Conservation (phyloP, 2,329 filamentous ascomycete species). For the Colletotrichum simmondsii region DNA sequence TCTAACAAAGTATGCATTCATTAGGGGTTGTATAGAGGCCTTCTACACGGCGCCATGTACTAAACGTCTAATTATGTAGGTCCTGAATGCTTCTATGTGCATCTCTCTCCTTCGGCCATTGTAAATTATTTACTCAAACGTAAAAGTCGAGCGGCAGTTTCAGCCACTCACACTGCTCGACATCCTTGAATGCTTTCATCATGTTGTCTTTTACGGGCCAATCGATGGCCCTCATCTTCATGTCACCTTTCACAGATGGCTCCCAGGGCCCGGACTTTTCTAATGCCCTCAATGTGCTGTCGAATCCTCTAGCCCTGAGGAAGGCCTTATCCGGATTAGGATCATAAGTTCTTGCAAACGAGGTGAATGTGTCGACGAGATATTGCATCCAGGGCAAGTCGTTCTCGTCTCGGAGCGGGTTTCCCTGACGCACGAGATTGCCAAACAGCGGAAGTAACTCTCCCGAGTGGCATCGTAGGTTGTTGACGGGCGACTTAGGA, state of each 20-base stretch:
- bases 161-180: constrained; percentile 57
- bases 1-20: not conserved
- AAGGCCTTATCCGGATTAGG: constrained; percentile 56
- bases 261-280: constrained; percentile 50
- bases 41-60: not conserved
- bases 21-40: not conserved
- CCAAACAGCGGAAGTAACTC: constrained; percentile 57
- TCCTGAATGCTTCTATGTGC: not conserved
- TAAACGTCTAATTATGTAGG: not conserved
- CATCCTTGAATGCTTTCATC: constrained; percentile 52
- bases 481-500: constrained; percentile 42
- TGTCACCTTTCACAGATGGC: constrained; percentile 48
- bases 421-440: constrained; percentile 44
- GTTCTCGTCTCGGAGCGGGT: constrained; percentile 51
- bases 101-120: not conserved
- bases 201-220: constrained; percentile 41
- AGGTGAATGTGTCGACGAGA: constrained; percentile 54
- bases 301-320: constrained; percentile 39
- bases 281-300: constrained; percentile 45
- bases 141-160: constrained; percentile 52
- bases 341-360: constrained; percentile 54
- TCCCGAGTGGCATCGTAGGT: constrained; percentile 61
- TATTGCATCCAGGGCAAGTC: constrained; percentile 32
- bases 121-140: constrained; percentile 35
- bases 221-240: constrained; percentile 55